Conservation (phyloP, 768 basidiomycete genomes). For the Xerocomellus dryophilus region DNA sequence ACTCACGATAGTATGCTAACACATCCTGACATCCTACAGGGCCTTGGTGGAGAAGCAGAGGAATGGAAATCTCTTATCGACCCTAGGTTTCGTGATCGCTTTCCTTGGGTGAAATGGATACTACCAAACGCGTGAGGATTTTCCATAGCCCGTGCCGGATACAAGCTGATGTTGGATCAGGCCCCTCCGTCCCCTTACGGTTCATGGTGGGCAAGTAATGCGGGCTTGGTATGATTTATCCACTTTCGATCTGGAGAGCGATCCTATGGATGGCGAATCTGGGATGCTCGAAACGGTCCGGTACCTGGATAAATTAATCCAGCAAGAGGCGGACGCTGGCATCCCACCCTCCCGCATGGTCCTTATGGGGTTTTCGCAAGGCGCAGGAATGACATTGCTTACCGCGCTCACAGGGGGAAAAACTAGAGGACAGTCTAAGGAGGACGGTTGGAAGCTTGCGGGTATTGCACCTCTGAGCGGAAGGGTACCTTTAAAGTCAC, state of each 20-base stretch:
- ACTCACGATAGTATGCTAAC: not conserved
- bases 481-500: not conserved
- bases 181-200: not conserved
- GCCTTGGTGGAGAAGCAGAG: not conserved
- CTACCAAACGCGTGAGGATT: not conserved
- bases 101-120: conserved; percentile 1
- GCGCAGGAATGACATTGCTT: conserved; percentile 4
- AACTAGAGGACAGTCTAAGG: not conserved
- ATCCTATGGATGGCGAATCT: not conserved
- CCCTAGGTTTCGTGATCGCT: not conserved
- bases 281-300: not conserved
- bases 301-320: not conserved
- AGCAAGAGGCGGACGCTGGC: not conserved
- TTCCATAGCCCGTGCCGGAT: not conserved
- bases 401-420: not conserved
- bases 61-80: not conserved
- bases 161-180: not conserved
- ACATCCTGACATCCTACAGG: not conserved
- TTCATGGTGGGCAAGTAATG: not conserved
- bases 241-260: not conserved
- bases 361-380: conserved; percentile 1
- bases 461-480: conserved; percentile 1
- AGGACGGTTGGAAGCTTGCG: not conserved
- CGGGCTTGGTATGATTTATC: not conserved
- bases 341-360: not conserved